Evolutionary conservation across 1,139 yeast genomes (phyloP).

Genomic region (Kodamaea derodonti): DNA sequence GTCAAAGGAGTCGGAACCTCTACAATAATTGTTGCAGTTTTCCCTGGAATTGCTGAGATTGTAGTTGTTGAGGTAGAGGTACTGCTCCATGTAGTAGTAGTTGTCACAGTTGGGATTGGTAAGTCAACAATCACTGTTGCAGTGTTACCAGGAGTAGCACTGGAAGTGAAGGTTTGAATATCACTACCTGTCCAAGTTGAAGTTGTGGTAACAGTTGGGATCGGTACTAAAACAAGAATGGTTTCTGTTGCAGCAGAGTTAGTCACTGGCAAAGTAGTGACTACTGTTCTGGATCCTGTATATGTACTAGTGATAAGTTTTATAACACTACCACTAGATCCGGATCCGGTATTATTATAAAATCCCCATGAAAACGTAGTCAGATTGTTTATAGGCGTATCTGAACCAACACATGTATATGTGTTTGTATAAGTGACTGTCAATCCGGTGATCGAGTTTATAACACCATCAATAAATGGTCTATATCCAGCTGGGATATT

Average conservation of each 20-base stretch:
- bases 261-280: conserved; percentile 16
- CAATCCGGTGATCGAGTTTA: conserved; percentile 3
- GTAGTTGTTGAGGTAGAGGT: conserved; percentile 6
- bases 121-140: conserved; percentile 10
- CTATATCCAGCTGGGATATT: conserved; percentile 31
- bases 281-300: conserved; percentile 18
- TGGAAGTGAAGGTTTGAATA: conserved; percentile 6
- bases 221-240: conserved; percentile 16
- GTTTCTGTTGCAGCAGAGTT: conserved; percentile 11
- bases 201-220: conserved; percentile 9
- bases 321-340: conserved; percentile 20
- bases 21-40: conserved; percentile 9
- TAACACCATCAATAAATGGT: conserved; percentile 23
- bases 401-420: conserved; percentile 13
- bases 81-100: conserved; percentile 11
- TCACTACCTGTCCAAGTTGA: conserved; percentile 6
- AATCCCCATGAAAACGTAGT: conserved; percentile 6
- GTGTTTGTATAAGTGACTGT: conserved; percentile 11
- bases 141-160: conserved; percentile 8
- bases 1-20: conserved; percentile 7
- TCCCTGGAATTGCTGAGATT: conserved; percentile 6
- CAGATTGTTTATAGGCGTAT: not conserved
- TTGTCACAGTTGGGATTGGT: conserved; percentile 9
- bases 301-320: conserved; percentile 22
- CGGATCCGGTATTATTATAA: conserved; percentile 12